Evolutionary conservation across 805 yeast species (phyloP), one percentile per base, ranked within the genome.

Genomic region (Geotrichum ghanense): DNA sequence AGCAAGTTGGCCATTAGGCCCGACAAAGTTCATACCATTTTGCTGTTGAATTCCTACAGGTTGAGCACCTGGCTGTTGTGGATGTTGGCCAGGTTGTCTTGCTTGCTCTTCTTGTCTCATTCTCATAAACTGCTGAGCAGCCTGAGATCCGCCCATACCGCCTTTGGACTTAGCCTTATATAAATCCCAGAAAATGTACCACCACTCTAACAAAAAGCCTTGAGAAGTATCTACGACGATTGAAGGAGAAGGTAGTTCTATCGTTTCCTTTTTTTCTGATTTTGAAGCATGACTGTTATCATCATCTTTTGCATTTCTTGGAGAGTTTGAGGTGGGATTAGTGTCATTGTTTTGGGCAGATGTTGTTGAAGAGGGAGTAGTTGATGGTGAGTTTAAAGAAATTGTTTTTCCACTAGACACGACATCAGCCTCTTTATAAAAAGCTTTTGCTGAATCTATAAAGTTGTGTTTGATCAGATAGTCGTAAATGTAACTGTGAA

Each of bases 181-280:
- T 23, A 87, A 80, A 60, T 88, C 96, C 96, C 96, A 89, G 61
- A 88, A 89, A 16, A 89, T 79, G 68, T 79, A 87, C 96, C 96
- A 88, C 97, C 97, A 88, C 62, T 89, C 97, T 57, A 77, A 81
- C 21, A 88, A 66, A 57, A 86, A 88, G 4, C 95, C 92, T 55
- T 81, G 85, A 0, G 94, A 92, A 1, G 94, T 82, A 58, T 87
- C 92, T 73, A 83, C 75, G 25, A 64, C 64, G 17, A 57, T 53
- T 22, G 44, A 40, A 10, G 55, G 47, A 24, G 50, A 46, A n/a
- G 56, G 56, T 41, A 55, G 43, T 26, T 54, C 56, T 22, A 42
- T 42, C 16, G 48, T 49, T 22, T 53, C 53, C 27, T 48, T 44
- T 34, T 46, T 43, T n/a, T 46, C 24, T 20, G 12, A 20, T 31